Base-by-base conservation (phyloP, 176 grass and related monocot species). In the Phyllostachys edulis region DNA sequence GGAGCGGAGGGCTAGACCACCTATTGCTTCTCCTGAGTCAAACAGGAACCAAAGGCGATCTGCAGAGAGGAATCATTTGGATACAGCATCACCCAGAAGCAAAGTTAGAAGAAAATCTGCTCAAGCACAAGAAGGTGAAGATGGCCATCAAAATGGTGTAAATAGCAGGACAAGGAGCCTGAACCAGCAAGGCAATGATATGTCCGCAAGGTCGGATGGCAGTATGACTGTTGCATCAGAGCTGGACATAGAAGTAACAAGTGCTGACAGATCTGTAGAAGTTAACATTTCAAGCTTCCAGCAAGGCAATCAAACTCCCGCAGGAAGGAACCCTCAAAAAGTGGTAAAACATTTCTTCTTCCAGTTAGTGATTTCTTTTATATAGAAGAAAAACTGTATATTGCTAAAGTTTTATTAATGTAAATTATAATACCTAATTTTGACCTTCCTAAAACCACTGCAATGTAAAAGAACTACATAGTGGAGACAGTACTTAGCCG, bases 31-130 rank as follows among this genome's bases (percentile, higher is more conserved):
- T 82, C 44, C 82, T 17, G 83, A 92, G 9, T 84, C 84, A 74
- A 90, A 86, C 78, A 91, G 82, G 67, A 79, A 70, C 52, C 80
- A 86, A 79, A 95, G 78, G 52, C 89, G 85, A 65, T 86, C 78
- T 88, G 46, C 61, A 55, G 84, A 88, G 63, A 94, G 61, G 87
- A 89, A 74, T 80, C 84, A 74, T 86, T 79, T 81, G 62, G 97
- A 94, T 76, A 90, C 86, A 63, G 82, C 88, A 54, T 99, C 93
- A 34, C 91, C 97, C 21, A 89, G 88, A 90, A 88, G 77, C 82
- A 92, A 88, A 89, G 20, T 83, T 73, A 90, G 86, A 87, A 73
- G 84, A 82, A 96, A 94, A 86, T 80, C 84, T 80, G 73, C 66
- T 81, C 91, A 92, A 82, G 64, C 89, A 80, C 87, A 90, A 63